Conservation (phyloP, 441 rosid genomes). For the Mallotus japonicus region DNA sequence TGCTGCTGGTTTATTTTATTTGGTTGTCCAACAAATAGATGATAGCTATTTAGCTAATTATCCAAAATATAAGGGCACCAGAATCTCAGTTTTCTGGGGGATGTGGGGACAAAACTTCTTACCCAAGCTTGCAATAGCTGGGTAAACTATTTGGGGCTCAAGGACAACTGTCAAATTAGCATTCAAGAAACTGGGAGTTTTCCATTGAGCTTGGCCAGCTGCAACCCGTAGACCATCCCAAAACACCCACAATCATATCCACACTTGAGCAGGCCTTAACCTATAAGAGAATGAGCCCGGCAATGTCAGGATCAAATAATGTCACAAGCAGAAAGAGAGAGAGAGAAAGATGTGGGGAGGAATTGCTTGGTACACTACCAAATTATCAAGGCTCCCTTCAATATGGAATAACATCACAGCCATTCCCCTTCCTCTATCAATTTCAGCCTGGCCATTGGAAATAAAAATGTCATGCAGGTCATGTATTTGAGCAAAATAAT, state of each 20-base stretch:
- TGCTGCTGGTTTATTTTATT: constrained; percentile 37
- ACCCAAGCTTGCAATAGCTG: constrained; percentile 49
- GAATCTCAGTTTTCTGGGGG: constrained; percentile 33
- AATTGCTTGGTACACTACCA: constrained; percentile 47
- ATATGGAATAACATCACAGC: constrained; percentile 88
- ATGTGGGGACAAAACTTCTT: constrained; percentile 67
- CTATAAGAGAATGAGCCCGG: constrained; percentile 35
- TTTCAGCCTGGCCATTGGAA: constrained; percentile 59
- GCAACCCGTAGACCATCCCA: constrained; percentile 95
- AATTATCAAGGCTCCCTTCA: constrained; percentile 64
- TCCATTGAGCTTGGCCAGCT: constrained; percentile 74
- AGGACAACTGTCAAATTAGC: constrained; percentile 34
- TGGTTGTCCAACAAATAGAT: constrained; percentile 36
- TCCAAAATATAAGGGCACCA: constrained; percentile 30
- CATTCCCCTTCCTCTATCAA: constrained; percentile 87
- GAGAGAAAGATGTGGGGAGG: not conserved
- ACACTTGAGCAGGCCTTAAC: constrained; percentile 70
- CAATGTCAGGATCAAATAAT: constrained; percentile 10
- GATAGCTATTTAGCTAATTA: constrained; percentile 26
- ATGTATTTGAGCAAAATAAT: not conserved
- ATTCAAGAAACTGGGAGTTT: constrained; percentile 52
- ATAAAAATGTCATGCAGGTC: constrained; percentile 11
- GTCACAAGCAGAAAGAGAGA: not conserved
- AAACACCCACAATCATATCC: constrained; percentile 75
- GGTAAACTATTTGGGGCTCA: constrained; percentile 23